phyloP scores from a whole-genome alignment of 2,329 filamentous ascomycete species.

The Botryotinia globosa region DNA sequence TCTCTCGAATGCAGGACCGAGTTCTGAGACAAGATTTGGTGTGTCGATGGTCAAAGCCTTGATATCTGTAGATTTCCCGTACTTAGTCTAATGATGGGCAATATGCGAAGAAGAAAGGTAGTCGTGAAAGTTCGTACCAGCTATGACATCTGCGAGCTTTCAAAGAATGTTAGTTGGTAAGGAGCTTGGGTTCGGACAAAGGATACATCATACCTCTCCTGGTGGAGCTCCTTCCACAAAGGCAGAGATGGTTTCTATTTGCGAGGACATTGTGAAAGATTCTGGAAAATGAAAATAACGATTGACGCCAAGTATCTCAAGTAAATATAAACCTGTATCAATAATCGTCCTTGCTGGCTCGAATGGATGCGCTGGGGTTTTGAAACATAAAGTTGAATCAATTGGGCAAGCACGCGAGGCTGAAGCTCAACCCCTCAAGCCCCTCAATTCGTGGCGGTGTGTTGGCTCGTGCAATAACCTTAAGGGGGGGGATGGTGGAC shows the following conservation, averaged over 20 bases:
- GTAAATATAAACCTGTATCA: not conserved
- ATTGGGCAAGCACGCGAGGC: slow-evolving; percentile 16
- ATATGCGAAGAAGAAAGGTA: not conserved
- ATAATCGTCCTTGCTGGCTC: slow-evolving; percentile 15
- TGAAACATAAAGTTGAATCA: slow-evolving; percentile 14
- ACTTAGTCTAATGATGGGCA: not conserved
- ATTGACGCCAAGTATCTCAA: not conserved
- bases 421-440: not conserved
- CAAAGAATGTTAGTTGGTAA: slow-evolving; percentile 27
- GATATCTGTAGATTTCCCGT: slow-evolving; percentile 62
- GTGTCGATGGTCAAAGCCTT: slow-evolving; percentile 75
- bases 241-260: slow-evolving; percentile 65
- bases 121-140: slow-evolving; percentile 55
- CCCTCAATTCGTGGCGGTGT: slow-evolving; percentile 14
- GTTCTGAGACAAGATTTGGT: slow-evolving; percentile 64
- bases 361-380: slow-evolving; percentile 7
- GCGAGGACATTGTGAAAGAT: slow-evolving; percentile 37
- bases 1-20: slow-evolving; percentile 81
- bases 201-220: slow-evolving; percentile 70
- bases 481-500: too few relatives aligned
- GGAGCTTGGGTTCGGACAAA: slow-evolving; percentile 4
- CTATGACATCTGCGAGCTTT: slow-evolving; percentile 83
- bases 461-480: not conserved
- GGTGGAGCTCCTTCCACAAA: slow-evolving; percentile 94
- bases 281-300: not conserved